phyloP scores from a whole-genome alignment of 257 asterid species.

The Ilex aquifolium region DNA sequence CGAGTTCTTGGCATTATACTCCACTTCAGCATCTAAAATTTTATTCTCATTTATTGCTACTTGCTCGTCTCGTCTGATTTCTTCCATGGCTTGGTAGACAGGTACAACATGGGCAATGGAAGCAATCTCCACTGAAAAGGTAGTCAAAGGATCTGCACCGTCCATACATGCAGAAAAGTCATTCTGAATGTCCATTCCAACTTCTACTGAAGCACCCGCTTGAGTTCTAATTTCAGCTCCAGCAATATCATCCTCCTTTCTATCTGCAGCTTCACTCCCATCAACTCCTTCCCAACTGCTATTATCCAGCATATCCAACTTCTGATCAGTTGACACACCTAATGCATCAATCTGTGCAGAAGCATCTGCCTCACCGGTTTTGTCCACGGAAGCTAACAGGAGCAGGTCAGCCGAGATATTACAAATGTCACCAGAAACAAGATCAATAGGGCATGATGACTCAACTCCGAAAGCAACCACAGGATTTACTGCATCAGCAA shows the following conservation, averaged over 20 bases:
- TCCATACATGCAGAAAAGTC: not conserved
- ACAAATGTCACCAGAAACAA: slow-evolving; percentile 17
- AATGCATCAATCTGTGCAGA: slow-evolving; percentile 17
- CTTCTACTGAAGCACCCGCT: slow-evolving; percentile 28
- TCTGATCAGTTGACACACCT: slow-evolving; percentile 28
- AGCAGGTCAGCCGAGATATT: slow-evolving; percentile 20
- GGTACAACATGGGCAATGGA: too few species aligned
- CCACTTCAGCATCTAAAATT: slow-evolving; percentile 17
- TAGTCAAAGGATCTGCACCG: not conserved
- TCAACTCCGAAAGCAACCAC: slow-evolving; percentile 10
- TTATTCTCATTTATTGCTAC: not conserved
- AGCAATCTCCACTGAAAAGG: too few species aligned
- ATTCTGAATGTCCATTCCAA: slow-evolving; percentile 10
- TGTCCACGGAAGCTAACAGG: slow-evolving; percentile 17
- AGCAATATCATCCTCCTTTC: slow-evolving; percentile 25
- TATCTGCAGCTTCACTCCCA: slow-evolving; percentile 20
- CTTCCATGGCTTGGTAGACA: not conserved
- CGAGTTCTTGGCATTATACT: slow-evolving; percentile 21
- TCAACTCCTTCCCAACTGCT: slow-evolving; percentile 19
- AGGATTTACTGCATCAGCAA: slow-evolving; percentile 22
- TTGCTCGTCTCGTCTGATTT: not conserved
- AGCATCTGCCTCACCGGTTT: slow-evolving; percentile 24
- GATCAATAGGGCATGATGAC: slow-evolving; percentile 16
- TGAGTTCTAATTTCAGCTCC: slow-evolving; percentile 26
- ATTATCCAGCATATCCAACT: slow-evolving; percentile 20